These are phyloP conservation scores for Zalaria obscura DNA, from an alignment of 2,329 filamentous ascomycete species.

Conservation along the genomic window DNA sequence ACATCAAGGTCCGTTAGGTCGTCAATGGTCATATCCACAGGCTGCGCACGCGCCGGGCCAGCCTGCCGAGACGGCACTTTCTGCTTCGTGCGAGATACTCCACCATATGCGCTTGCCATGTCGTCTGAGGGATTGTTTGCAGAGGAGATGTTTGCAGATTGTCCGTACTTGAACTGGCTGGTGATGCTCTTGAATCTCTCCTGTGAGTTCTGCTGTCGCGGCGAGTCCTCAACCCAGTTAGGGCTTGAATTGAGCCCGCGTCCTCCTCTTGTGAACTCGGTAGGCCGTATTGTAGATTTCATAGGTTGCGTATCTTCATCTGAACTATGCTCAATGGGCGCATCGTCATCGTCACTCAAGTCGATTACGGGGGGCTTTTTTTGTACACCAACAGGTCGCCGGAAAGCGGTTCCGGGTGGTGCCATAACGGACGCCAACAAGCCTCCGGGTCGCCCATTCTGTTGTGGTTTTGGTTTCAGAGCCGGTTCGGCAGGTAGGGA, in stretches of 20 bases:
- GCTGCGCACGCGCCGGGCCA: slow-evolving; percentile 30
- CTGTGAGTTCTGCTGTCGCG: slow-evolving; percentile 3
- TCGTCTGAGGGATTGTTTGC: slow-evolving; percentile 16
- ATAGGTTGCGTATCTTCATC: slow-evolving; percentile 21
- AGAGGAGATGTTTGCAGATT: slow-evolving; percentile 1
- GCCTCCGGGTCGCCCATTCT: slow-evolving; percentile 7
- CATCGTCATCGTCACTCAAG: slow-evolving; percentile 29
- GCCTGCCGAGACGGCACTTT: not conserved
- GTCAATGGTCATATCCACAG: slow-evolving; percentile 32
- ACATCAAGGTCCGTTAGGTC: slow-evolving; percentile 37
- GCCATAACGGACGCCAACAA: slow-evolving; percentile 52
- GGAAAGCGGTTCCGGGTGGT: slow-evolving; percentile 60
- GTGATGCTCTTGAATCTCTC: slow-evolving; percentile 12
- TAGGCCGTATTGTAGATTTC: slow-evolving; percentile 45
- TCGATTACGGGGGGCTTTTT: slow-evolving; percentile 8
- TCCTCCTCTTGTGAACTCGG: slow-evolving; percentile 36
- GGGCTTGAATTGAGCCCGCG: slow-evolving; percentile 17
- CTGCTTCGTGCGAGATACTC: slow-evolving; percentile 9
- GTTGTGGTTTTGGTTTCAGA: not conserved
- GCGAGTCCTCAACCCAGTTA: slow-evolving; percentile 15
- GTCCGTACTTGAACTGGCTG: slow-evolving; percentile 11
- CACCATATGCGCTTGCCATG: slow-evolving; percentile 27
- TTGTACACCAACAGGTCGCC: slow-evolving; percentile 23
- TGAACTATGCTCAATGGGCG: slow-evolving; percentile 14
- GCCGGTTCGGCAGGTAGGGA: slow-evolving; percentile 7